Conservation (phyloP, 306 rosid species). For the Corylus avellana region DNA sequence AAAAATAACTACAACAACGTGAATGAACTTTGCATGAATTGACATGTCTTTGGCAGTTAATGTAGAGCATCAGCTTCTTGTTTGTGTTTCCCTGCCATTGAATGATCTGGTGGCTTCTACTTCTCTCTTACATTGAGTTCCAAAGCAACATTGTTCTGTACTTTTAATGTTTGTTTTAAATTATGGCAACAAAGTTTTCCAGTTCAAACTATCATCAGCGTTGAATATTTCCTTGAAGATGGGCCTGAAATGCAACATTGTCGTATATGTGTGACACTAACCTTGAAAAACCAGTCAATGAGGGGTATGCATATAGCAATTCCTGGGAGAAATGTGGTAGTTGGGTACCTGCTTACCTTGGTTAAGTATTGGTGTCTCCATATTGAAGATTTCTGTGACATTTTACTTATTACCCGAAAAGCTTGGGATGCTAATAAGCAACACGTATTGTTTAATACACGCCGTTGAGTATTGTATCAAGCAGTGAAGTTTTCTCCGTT, state of each 20-base stretch:
- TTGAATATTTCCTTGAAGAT: background rate
- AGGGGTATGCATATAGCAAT: background rate
- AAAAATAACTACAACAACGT: background rate
- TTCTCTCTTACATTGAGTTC: background rate
- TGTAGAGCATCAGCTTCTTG: background rate
- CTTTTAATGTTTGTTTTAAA: background rate
- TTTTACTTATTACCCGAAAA: background rate
- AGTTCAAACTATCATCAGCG: background rate
- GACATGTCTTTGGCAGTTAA: background rate
- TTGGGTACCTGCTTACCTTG: too few relatives aligned
- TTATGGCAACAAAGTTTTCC: background rate
- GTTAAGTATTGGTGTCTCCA: background rate
- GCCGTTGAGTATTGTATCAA: constrained; percentile 11
- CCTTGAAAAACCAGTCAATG: background rate
- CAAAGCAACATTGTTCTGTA: background rate
- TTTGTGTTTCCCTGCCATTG: background rate
- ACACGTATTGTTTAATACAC: background rate
- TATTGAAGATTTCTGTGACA: constrained; percentile 3
- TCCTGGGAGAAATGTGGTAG: background rate
- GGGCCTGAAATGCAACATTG: background rate
- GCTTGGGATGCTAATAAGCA: background rate
- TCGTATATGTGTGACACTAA: background rate
- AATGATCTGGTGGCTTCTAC: background rate
- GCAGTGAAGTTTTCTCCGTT: background rate
- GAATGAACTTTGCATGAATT: background rate